Evolutionary conservation across 2,329 filamentous ascomycete genomes (phyloP).

Genomic region (Clonostachys rhizophaga): DNA sequence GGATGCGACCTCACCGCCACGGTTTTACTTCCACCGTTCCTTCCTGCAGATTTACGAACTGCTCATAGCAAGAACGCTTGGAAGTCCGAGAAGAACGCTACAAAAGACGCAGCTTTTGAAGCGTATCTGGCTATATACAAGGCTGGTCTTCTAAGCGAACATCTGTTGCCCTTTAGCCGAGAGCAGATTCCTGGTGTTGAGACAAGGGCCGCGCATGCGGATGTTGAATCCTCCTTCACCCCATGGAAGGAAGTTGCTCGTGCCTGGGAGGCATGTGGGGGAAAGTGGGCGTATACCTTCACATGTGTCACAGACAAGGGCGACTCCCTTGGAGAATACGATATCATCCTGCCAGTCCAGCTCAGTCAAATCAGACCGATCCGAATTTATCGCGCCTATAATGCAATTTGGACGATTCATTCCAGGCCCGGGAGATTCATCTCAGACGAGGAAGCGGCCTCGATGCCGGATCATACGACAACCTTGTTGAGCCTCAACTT

Average conservation of each 20-base stretch:
- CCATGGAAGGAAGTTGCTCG: slow-evolving; percentile 41
- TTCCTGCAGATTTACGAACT: slow-evolving; percentile 42
- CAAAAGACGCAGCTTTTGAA: slow-evolving; percentile 78
- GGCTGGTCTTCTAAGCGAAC: slow-evolving; percentile 69
- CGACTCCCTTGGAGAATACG: slow-evolving; percentile 25
- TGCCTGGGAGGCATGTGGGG: slow-evolving; percentile 26
- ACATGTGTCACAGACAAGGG: slow-evolving; percentile 25
- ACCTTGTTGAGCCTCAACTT: slow-evolving; percentile 41
- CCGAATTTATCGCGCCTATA: slow-evolving; percentile 30
- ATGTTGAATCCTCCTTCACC: slow-evolving; percentile 30
- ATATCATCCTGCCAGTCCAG: slow-evolving; percentile 34
- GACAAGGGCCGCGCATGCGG: slow-evolving; percentile 22
- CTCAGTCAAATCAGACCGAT: slow-evolving; percentile 31
- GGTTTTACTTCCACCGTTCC: slow-evolving; percentile 66
- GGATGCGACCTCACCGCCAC: slow-evolving; percentile 40
- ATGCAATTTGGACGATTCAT: slow-evolving; percentile 23
- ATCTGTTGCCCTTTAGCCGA: slow-evolving; percentile 62
- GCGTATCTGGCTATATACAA: slow-evolving; percentile 68
- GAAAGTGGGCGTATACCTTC: slow-evolving; percentile 19
- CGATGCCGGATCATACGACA: slow-evolving; percentile 34
- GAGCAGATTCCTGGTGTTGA: slow-evolving; percentile 33
- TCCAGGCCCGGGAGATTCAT: slow-evolving; percentile 10
- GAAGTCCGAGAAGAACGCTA: slow-evolving; percentile 67
- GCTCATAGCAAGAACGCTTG: slow-evolving; percentile 38
- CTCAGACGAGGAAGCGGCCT: slow-evolving; percentile 7